phyloP scores from a whole-genome alignment of 1,284 basidiomycete species.

The Pseudozyma sp. region DNA sequence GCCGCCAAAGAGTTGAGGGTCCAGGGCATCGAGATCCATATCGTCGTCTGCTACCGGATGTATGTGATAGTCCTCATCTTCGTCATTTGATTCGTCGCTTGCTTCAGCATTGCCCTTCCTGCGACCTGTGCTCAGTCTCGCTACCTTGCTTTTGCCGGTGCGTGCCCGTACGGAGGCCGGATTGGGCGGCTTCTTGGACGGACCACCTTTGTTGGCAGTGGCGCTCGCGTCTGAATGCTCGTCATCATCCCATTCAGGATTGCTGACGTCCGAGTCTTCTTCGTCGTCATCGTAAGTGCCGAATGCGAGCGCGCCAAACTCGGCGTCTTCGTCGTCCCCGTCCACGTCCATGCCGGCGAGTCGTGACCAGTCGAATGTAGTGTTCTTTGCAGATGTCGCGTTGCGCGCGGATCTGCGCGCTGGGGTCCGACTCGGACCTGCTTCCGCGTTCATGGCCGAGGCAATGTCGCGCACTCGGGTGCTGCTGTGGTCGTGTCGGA shows the following conservation, averaged over 20 bases:
- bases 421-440: constrained; percentile 20
- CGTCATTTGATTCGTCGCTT: constrained; percentile 19
- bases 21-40: constrained; percentile 10
- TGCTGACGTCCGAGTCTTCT: constrained; percentile 30
- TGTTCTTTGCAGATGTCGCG: constrained; percentile 1
- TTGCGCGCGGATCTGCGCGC: constrained; percentile 23
- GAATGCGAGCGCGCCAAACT: constrained; percentile 34
- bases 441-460: constrained; percentile 19
- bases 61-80: constrained; percentile 11
- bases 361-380: constrained; percentile 25
- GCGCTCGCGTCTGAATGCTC: constrained; percentile 41
- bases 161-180: background rate
- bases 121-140: background rate
- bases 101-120: background rate
- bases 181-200: constrained; percentile 12
- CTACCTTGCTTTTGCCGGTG: background rate
- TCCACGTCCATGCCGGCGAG: constrained; percentile 29
- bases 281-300: constrained; percentile 13
- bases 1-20: constrained; percentile 19
- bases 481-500: background rate
- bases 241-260: constrained; percentile 42
- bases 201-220: constrained; percentile 7
- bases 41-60: background rate
- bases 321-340: constrained; percentile 27
- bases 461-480: too few species aligned